Evolutionary conservation across 2,329 filamentous ascomycete species (phyloP).

Genomic region (Hypomyces perniciosus): DNA sequence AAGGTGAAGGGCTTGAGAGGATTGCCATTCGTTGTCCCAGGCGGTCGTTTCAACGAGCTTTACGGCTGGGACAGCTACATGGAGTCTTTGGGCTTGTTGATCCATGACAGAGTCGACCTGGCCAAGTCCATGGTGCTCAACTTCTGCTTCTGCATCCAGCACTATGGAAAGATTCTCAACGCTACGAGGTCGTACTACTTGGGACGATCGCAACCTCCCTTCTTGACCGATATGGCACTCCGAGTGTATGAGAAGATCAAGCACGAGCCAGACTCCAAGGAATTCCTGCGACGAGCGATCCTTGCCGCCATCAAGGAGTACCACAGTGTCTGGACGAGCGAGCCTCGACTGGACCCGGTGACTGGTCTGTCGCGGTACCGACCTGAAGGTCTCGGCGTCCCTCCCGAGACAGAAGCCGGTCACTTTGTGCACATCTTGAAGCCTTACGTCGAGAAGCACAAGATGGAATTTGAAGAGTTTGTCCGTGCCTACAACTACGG

Average conservation of each 20-base stretch:
- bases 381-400: conserved; percentile 76
- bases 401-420: conserved; percentile 81
- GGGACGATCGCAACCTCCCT: conserved; percentile 87
- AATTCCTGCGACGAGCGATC: conserved; percentile 74
- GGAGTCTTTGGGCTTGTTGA: conserved; percentile 83
- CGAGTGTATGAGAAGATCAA: conserved; percentile 92
- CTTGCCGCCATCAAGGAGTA: conserved; percentile 97
- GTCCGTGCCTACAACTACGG: conserved; percentile 81
- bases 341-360: conserved; percentile 69
- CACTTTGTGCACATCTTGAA: conserved; percentile 80
- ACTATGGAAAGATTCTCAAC: conserved; percentile 98
- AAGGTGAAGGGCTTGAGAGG: conserved; percentile 69
- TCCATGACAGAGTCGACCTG: conserved; percentile 77
- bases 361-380: conserved; percentile 81
- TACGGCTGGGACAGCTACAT: conserved; percentile 99
- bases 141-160: conserved; percentile 96
- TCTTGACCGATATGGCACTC: conserved; percentile 94
- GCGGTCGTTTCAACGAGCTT: conserved; percentile 94
- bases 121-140: conserved; percentile 93
- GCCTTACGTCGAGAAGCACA: conserved; percentile 78
- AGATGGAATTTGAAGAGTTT: conserved; percentile 77
- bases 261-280: conserved; percentile 69
- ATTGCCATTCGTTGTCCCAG: conserved; percentile 93
- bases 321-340: conserved; percentile 76
- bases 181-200: conserved; percentile 96